phyloP scores from a whole-genome alignment of 1,284 basidiomycete genomes.

The Stygiomarasmius scandens region DNA sequence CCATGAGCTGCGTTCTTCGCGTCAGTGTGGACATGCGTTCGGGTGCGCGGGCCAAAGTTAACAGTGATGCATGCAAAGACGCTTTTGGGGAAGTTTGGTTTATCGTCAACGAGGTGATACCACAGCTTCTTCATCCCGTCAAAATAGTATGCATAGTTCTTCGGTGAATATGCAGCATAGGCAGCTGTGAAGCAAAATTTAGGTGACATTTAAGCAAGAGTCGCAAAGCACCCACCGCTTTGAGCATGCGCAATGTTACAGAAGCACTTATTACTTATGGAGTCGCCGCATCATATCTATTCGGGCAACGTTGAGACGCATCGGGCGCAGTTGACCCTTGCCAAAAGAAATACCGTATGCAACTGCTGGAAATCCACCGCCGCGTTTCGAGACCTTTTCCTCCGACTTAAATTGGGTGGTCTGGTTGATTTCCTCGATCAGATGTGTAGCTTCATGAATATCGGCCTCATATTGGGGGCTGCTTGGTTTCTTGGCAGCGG shows the following conservation, averaged over 20 bases:
- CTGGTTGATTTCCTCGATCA: no score
- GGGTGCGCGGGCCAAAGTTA: constrained; percentile 17
- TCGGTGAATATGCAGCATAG: not conserved
- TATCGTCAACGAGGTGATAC: not conserved
- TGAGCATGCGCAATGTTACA: not conserved
- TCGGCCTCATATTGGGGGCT: not conserved
- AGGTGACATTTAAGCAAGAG: not conserved
- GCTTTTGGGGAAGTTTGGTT: constrained; percentile 5
- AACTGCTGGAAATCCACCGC: not conserved
- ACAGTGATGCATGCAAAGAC: constrained; percentile 5
- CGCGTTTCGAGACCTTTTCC: not conserved
- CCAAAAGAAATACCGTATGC: not conserved
- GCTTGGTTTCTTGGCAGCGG: not conserved
- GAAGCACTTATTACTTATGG: not conserved
- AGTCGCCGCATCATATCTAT: not conserved
- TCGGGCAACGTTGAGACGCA: not conserved
- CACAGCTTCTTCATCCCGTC: not conserved
- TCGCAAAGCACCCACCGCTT: not conserved
- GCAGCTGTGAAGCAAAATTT: not conserved
- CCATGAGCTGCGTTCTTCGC: constrained; percentile 6
- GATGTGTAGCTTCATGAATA: not conserved
- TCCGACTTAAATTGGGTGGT: no score
- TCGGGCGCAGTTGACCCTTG: not conserved
- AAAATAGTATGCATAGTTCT: not conserved
- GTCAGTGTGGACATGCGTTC: constrained; percentile 10